Percentiles rank a stretch among this genome's conserved stretches.
Conservation (phyloP, 2,329 filamentous ascomycete genomes). For the Mycosphaerella arachidis region DNA sequence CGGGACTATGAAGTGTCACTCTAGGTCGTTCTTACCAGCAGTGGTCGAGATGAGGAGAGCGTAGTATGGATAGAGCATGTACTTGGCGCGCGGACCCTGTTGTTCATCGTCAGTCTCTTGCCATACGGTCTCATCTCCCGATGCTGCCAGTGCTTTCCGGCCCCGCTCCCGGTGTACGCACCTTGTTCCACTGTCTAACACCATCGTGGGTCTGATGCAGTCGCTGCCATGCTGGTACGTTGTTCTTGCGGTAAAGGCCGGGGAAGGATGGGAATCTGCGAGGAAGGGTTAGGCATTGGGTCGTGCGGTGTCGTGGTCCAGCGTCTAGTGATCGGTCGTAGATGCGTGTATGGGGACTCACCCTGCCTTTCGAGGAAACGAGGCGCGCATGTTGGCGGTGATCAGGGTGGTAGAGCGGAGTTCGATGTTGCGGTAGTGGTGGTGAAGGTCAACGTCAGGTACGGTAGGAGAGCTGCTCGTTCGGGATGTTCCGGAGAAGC, state of each 20-base stretch:
- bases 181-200: slow-evolving; percentile 71
- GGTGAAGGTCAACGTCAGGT: not conserved
- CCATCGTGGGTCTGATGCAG: slow-evolving; percentile 70
- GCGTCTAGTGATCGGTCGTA: not conserved
- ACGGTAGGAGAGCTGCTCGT: not conserved
- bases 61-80: slow-evolving; percentile 66
- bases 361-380: slow-evolving; percentile 42
- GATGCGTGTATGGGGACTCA: slow-evolving; percentile 27
- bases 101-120: slow-evolving; percentile 14
- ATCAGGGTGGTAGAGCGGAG: slow-evolving; percentile 5
- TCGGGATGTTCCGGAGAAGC: not conserved
- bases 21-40: slow-evolving; percentile 50
- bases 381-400: slow-evolving; percentile 24
- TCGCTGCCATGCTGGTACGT: slow-evolving; percentile 69
- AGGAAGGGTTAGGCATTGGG: slow-evolving; percentile 7
- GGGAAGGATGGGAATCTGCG: slow-evolving; percentile 26
- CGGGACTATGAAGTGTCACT: not conserved
- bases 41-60: slow-evolving; percentile 39
- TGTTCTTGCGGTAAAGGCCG: slow-evolving; percentile 66
- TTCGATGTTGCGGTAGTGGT: slow-evolving; percentile 1
- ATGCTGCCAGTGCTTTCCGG: not conserved
- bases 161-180: slow-evolving; percentile 44
- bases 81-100: slow-evolving; percentile 61
- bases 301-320: not conserved
- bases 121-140: not conserved